These are phyloP conservation scores for Chaetoceros muelleri DNA, from an alignment of 108 stramenopile species.

Conservation along the genomic window DNA sequence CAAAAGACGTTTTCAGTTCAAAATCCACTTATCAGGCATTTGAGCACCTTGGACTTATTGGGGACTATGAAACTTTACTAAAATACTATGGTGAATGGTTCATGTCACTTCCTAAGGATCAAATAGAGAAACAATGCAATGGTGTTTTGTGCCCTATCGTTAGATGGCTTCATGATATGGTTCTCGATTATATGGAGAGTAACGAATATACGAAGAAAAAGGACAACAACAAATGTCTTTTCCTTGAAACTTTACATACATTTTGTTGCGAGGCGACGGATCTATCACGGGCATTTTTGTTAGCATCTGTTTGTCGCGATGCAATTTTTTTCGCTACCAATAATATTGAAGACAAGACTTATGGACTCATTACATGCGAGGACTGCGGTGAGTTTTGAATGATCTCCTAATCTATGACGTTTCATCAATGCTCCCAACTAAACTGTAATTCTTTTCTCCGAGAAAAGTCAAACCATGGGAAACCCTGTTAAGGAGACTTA, in stretches of 20 bases:
- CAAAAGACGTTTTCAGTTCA: slow-evolving; percentile 58
- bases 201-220: slow-evolving; percentile 12
- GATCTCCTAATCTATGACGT: neutral
- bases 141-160: slow-evolving; percentile 46
- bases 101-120: slow-evolving; percentile 33
- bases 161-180: slow-evolving; percentile 58
- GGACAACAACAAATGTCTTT: slow-evolving; percentile 6
- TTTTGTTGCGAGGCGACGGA: slow-evolving; percentile 58
- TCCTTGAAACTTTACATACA: slow-evolving; percentile 32
- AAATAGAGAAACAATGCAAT: slow-evolving; percentile 34
- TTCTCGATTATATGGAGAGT: slow-evolving; percentile 13
- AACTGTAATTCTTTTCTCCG: neutral
- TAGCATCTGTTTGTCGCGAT: slow-evolving; percentile 54
- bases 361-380: slow-evolving; percentile 37
- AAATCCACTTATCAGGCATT: slow-evolving; percentile 55
- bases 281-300: slow-evolving; percentile 53
- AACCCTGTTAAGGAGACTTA: slow-evolving; percentile 49
- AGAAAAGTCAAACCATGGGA: slow-evolving; percentile 43
- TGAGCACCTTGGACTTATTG: slow-evolving; percentile 40
- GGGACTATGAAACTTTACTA: slow-evolving; percentile 41
- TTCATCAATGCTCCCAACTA: neutral
- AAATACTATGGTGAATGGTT: slow-evolving; percentile 82
- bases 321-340: slow-evolving; percentile 38
- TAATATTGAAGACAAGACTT: slow-evolving; percentile 52
- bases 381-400: slow-evolving; percentile 3